Evolutionary conservation across 2,329 filamentous ascomycete genomes (phyloP), one percentile per base, ranked within the genome.

Genomic region (Fusarium sp.): DNA sequence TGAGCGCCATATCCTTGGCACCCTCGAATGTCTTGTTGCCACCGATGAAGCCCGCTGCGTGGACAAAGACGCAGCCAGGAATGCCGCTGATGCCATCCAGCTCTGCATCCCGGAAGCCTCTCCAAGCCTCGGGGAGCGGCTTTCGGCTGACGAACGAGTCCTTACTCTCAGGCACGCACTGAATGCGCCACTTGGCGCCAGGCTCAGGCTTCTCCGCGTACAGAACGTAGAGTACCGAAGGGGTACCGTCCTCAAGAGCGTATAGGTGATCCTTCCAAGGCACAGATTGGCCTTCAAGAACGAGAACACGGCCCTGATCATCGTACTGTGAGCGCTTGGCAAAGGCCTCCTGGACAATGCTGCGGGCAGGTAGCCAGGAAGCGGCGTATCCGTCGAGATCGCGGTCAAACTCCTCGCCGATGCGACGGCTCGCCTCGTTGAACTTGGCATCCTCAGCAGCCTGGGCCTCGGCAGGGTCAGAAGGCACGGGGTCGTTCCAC

Each of bases 191-290:
- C 82, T 96, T 97, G 76, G 91, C 86, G 69, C 88, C 91, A 45
- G 90, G 88, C 44, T 87, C 85, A 28, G 90, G 87, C 76, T 88
- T 93, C 84, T 99, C 95, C 0, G 94, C 92, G 81, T 98, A 98
- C 26, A 98, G 84, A 15, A 97, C 94, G 77, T 98, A 98, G 51
- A 94, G 85, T 6, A 95, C 90, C 73, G 76, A 76, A 9, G 78
- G 71, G 19, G 89, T 87, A 40, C 88, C 82, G 21, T 80, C 86
- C 82, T 99, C 96, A 28, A 98, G 87, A 19, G 87, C 89, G 83
- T 97, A 98, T 19, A 99, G 86, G 80, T 99, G 96, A 76, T 98
- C 95, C 79, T 97, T 96, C 96, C 96, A 98, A 3, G 95, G 95
- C 64, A 95, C 92, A 61, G 92, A 90, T 77, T 92, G 90, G 36